phyloP scores from a whole-genome alignment of 2,329 filamentous ascomycete genomes.

The Colletotrichum sp. region DNA sequence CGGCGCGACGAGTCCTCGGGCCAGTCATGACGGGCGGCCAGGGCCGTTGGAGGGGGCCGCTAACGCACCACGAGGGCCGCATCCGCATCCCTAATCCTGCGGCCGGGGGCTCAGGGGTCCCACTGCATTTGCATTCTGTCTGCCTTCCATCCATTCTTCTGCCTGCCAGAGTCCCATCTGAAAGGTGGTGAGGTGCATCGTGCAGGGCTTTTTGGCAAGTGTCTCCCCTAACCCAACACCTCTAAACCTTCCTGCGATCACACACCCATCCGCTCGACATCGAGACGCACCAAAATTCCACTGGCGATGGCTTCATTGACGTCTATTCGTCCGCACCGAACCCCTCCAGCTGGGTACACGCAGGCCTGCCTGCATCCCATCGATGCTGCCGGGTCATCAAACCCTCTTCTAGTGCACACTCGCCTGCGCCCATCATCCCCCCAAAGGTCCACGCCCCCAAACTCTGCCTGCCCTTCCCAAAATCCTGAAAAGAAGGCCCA shows the following conservation, averaged over 20 bases:
- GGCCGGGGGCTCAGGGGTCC: not conserved
- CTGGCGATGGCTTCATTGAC: constrained; percentile 20
- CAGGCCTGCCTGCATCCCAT: constrained; percentile 4
- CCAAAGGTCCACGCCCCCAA: not conserved
- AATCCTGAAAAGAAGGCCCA: not conserved
- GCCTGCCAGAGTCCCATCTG: not conserved
- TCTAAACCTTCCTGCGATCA: not conserved
- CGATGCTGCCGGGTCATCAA: constrained; percentile 7
- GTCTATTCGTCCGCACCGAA: constrained; percentile 10
- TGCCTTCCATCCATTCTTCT: not conserved
- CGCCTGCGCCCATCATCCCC: not conserved
- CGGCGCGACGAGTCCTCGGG: not conserved
- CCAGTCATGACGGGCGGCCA: constrained; percentile 9
- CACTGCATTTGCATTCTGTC: constrained; percentile 1
- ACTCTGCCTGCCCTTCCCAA: not conserved
- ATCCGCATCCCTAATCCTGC: constrained; percentile 19
- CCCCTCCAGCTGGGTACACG: not conserved
- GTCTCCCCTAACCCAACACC: constrained; percentile 9
- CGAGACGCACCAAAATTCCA: constrained; percentile 4
- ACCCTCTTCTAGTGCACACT: not conserved
- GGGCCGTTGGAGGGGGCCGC: constrained; percentile 14
- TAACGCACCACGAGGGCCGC: constrained; percentile 18
- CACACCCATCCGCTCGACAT: constrained; percentile 3
- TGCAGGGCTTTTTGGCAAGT: not conserved
- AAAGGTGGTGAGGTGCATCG: not conserved